Conservation (phyloP, 768 basidiomycete species). For the Boletus insuetus region DNA sequence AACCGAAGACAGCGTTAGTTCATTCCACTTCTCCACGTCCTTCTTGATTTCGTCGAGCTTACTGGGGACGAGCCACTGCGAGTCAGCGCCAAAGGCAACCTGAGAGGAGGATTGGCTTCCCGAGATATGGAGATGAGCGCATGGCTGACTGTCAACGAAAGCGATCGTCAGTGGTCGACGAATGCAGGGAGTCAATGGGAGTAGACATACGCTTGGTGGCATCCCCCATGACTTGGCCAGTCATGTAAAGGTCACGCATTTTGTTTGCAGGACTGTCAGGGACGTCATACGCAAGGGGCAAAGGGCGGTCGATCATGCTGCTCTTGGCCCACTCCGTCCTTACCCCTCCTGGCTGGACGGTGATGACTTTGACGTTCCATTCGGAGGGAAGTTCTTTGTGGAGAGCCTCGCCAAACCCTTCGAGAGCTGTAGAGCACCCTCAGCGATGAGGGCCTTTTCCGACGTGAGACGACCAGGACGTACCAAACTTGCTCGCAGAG, state of each 20-base stretch:
- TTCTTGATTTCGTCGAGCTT: conserved; percentile 19
- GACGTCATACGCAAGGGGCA: conserved; percentile 15
- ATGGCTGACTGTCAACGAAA: conserved; percentile 9
- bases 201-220: conserved; percentile 11
- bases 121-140: conserved; percentile 17
- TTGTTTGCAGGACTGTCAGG: conserved; percentile 16
- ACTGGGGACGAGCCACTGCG: conserved; percentile 13
- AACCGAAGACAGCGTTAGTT: conserved; percentile 14
- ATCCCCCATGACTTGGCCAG: neutral
- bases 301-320: conserved; percentile 11
- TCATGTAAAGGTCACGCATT: conserved; percentile 10
- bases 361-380: conserved; percentile 28
- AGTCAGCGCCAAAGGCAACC: conserved; percentile 18
- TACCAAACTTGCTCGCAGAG: conserved; percentile 25
- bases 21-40: conserved; percentile 14
- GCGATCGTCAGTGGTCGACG: neutral
- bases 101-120: conserved; percentile 19
- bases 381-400: conserved; percentile 22
- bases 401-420: conserved; percentile 25
- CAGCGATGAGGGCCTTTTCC: neutral
- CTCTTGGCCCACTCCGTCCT: conserved; percentile 21
- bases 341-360: conserved; percentile 20
- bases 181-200: neutral
- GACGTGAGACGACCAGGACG: neutral
- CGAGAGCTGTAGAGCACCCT: conserved; percentile 14